Evolutionary conservation across 1,284 basidiomycete species (phyloP).

Genomic region (Melanopsichium pennsylvanicum): DNA sequence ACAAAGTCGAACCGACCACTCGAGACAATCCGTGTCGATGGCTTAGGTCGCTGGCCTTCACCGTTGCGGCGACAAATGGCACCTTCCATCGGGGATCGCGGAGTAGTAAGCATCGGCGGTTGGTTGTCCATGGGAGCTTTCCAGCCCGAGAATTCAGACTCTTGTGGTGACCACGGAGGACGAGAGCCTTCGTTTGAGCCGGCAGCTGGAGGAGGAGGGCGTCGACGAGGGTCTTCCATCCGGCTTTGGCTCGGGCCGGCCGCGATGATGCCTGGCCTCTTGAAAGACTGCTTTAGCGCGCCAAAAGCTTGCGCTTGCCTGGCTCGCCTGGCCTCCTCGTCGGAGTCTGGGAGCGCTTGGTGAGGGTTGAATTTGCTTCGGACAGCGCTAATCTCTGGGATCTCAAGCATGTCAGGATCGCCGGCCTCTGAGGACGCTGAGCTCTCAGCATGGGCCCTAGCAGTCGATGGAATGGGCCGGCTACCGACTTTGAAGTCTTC

Average conservation of each 20-base stretch:
- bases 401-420: slow-evolving; percentile 18
- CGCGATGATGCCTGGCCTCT: no score
- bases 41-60: neutral
- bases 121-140: slow-evolving; percentile 1
- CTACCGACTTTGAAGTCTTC: slow-evolving; percentile 25
- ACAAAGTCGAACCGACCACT: slow-evolving; percentile 13
- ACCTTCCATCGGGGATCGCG: slow-evolving; percentile 10
- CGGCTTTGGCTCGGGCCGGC: neutral
- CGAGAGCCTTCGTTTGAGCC: neutral
- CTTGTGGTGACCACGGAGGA: slow-evolving; percentile 8
- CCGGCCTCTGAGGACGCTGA: slow-evolving; percentile 23
- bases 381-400: slow-evolving; percentile 34
- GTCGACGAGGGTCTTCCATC: slow-evolving; percentile 25
- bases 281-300: no score
- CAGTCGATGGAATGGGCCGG: slow-evolving; percentile 6
- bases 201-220: neutral
- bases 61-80: neutral
- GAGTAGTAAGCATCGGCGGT: neutral
- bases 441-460: neutral
- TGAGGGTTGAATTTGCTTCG: slow-evolving; percentile 29
- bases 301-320: neutral
- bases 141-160: neutral
- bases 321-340: slow-evolving; percentile 6
- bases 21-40: slow-evolving; percentile 4
- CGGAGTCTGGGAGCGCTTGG: slow-evolving; percentile 14